Conservation (phyloP, 352 stramenopile genomes). For the Globisporangium mamillatum region DNA sequence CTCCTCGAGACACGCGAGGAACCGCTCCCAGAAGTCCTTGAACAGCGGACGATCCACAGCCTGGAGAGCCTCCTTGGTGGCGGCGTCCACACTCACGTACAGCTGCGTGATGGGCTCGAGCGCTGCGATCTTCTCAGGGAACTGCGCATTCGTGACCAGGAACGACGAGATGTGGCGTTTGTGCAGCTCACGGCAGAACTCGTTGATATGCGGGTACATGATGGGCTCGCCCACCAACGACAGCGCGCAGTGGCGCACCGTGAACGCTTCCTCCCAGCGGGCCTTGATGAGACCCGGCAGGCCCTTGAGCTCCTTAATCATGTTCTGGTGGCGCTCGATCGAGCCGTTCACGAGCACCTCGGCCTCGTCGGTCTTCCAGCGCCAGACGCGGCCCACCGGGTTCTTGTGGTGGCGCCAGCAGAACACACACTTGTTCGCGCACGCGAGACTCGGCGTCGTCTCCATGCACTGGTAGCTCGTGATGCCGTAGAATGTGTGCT, state of each 20-base stretch:
- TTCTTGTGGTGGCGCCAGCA: constrained; percentile 99
- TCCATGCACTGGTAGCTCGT: constrained; percentile 99
- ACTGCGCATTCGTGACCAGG: constrained; percentile 98
- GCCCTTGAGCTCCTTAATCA: constrained; percentile 96
- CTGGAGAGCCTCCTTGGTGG: constrained; percentile 95
- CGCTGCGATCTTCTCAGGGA: constrained; percentile 94
- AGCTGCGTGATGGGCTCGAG: constrained; percentile 97
- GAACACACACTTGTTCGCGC: constrained; percentile 98
- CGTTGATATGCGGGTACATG: constrained; percentile 99
- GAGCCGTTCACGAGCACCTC: constrained; percentile 93
- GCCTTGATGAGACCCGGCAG: constrained; percentile 93
- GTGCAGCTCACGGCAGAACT: constrained; percentile 96
- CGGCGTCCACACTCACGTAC: constrained; percentile 98
- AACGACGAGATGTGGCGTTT: constrained; percentile 95
- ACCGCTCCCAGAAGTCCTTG: constrained; percentile 97
- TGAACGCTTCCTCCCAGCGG: constrained; percentile 95
- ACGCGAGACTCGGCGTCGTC: constrained; percentile 95
- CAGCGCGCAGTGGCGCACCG: constrained; percentile 96
- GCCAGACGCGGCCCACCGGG: constrained; percentile 96
- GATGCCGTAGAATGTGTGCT: constrained; percentile 99
- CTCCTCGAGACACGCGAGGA: constrained; percentile 88
- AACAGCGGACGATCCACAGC: constrained; percentile 96
- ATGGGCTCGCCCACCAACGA: constrained; percentile 97
- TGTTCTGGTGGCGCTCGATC: constrained; percentile 87
- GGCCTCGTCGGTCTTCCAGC: constrained; percentile 98